These are phyloP conservation scores for Scheffersomyces stambukii DNA, from an alignment of 1,139 yeast genomes.

Conservation along the genomic window DNA sequence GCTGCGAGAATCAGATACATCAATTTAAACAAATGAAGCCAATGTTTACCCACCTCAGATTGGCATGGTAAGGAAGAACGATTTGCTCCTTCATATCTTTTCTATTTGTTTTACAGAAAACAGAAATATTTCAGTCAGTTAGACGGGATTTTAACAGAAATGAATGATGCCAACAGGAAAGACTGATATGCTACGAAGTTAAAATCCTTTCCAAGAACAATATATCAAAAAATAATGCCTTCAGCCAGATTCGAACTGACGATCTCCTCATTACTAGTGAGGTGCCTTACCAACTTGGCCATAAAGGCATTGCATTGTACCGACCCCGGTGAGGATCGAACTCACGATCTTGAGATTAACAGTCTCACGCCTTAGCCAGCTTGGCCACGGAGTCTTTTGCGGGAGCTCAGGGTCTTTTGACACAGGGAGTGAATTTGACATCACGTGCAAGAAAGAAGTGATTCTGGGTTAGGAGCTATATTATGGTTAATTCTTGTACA, in stretches of 20 bases:
- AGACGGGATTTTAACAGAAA: no score
- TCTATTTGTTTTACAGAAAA: not conserved
- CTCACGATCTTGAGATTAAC: conserved; percentile 59
- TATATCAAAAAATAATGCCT: conserved; percentile 55
- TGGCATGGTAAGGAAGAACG: not conserved
- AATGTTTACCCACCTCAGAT: no score
- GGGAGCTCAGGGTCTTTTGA: not conserved
- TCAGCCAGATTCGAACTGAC: conserved; percentile 82
- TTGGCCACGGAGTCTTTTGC: conserved; percentile 49
- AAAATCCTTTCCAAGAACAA: no score
- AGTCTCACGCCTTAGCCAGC: conserved; percentile 60
- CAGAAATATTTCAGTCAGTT: not conserved
- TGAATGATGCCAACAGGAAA: no score
- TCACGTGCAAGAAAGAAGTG: not conserved
- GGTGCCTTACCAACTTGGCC: conserved; percentile 92
- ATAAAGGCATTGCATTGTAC: conserved; percentile 29
- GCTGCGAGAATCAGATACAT: conserved; percentile 1
- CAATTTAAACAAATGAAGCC: no score
- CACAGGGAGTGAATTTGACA: not conserved
- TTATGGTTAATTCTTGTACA: not conserved
- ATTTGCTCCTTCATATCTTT: not conserved
- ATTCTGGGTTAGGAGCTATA: not conserved
- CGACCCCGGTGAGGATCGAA: conserved; percentile 46
- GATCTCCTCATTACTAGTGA: conserved; percentile 89
- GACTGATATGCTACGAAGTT: no score